Percentiles rank a stretch among this genome's conserved stretches.
Evolutionary conservation across 257 asterid genomes (phyloP).

Genomic region (Echium plantagineum): DNA sequence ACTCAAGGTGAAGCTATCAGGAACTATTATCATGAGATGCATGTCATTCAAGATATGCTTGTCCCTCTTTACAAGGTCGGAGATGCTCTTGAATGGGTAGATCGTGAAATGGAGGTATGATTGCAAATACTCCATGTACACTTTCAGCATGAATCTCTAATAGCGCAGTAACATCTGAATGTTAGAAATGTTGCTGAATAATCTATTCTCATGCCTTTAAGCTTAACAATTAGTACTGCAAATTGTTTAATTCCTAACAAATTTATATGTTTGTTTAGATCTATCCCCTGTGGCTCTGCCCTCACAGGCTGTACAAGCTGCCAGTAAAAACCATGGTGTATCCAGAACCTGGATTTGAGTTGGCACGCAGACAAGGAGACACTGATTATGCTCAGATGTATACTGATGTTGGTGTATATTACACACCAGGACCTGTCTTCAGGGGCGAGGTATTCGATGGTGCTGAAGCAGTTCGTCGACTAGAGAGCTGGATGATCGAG

Average conservation of each 20-base stretch:
- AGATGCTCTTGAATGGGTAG: slow-evolving; percentile 83
- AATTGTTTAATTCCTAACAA: slow-evolving; percentile 7
- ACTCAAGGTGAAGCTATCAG: slow-evolving; percentile 91
- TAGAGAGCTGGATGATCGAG: slow-evolving; percentile 88
- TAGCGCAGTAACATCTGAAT: no score
- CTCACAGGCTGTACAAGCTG: slow-evolving; percentile 73
- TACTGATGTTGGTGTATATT: slow-evolving; percentile 88
- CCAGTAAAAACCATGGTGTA: slow-evolving; percentile 79
- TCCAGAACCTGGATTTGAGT: slow-evolving; percentile 96
- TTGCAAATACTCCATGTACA: slow-evolving; percentile 5
- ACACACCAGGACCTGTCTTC: slow-evolving; percentile 84
- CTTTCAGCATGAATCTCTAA: no score
- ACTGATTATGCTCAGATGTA: slow-evolving; percentile 84
- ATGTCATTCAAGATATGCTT: slow-evolving; percentile 94
- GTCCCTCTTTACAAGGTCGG: slow-evolving; percentile 90
- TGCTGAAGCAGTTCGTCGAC: slow-evolving; percentile 50
- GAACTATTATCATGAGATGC: slow-evolving; percentile 92
- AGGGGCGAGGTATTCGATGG: slow-evolving; percentile 95
- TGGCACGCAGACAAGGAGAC: slow-evolving; percentile 73
- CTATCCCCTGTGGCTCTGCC: slow-evolving; percentile 98
- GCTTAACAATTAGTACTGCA: background rate
- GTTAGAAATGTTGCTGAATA: no score
- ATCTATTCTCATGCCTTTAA: background rate
- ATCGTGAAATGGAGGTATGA: slow-evolving; percentile 86
- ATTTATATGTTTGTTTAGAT: slow-evolving; percentile 39